These are phyloP conservation scores for Oxytropis ochrocephala DNA, from an alignment of 306 rosid species.

Conservation along the genomic window DNA sequence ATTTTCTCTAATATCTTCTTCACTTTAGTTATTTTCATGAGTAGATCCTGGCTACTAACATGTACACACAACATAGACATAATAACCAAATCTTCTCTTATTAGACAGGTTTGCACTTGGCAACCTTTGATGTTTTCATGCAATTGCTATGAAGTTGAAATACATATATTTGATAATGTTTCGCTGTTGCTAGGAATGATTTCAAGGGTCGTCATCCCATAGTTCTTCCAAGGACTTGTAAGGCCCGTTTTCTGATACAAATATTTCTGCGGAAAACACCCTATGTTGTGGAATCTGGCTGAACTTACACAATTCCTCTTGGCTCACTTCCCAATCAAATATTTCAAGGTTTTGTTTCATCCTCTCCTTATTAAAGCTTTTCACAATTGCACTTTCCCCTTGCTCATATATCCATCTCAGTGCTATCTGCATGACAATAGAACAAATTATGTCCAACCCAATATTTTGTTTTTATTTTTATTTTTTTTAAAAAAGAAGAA, in stretches of 20 bases:
- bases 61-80: no score
- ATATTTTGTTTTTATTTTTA: no score
- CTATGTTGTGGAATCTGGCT: conserved; percentile 36
- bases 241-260: conserved; percentile 28
- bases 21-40: no score
- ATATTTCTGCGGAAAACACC: background rate
- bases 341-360: conserved; percentile 37
- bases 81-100: no score
- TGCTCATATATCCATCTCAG: conserved; percentile 24
- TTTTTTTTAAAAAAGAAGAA: background rate
- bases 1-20: no score
- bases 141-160: no score
- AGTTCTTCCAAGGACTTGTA: conserved; percentile 34
- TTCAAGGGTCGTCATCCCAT: conserved; percentile 34
- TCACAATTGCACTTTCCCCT: conserved; percentile 14
- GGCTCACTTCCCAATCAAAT: conserved; percentile 17
- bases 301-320: conserved; percentile 13
- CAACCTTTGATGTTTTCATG: no score
- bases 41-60: no score
- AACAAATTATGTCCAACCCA: no score
- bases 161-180: no score
- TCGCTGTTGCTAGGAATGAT: no score
- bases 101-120: no score
- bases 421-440: conserved; percentile 13
- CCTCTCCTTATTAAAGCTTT: conserved; percentile 44